Percentiles rank a stretch among this genome's conserved stretches.
Conservation (phyloP, 352 stramenopile genomes). For the Phytophthora foliorum region DNA sequence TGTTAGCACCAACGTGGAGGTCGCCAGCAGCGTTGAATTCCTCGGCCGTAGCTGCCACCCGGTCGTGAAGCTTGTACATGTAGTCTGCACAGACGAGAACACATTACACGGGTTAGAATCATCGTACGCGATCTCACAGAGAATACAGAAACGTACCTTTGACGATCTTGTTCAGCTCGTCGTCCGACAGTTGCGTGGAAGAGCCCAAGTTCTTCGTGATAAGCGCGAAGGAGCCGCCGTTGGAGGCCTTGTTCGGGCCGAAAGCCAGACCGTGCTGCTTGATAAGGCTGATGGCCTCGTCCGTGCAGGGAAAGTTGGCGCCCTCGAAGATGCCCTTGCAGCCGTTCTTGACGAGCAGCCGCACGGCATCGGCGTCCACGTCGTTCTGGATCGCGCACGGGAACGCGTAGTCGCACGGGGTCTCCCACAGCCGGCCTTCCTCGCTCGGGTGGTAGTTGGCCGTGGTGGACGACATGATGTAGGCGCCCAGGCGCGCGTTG, state of each 20-base stretch:
- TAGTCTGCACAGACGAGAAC: slow-evolving; percentile 56
- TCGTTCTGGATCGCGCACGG: slow-evolving; percentile 96
- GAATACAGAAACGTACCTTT: slow-evolving; percentile 52
- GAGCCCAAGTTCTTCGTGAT: slow-evolving; percentile 68
- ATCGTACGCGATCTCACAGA: slow-evolving; percentile 11
- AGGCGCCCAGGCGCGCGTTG: slow-evolving; percentile 82
- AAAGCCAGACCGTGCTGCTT: slow-evolving; percentile 88
- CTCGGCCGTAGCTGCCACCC: slow-evolving; percentile 69
- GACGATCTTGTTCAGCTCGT: slow-evolving; percentile 76
- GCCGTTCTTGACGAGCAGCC: slow-evolving; percentile 88
- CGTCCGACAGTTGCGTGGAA: slow-evolving; percentile 58
- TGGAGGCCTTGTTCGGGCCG: slow-evolving; percentile 88
- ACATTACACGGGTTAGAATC: slow-evolving; percentile 1
- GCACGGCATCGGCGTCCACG: slow-evolving; percentile 82
- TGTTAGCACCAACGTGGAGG: slow-evolving; percentile 94
- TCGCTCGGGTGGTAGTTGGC: slow-evolving; percentile 89
- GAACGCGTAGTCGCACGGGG: slow-evolving; percentile 97
- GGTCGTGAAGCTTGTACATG: slow-evolving; percentile 81
- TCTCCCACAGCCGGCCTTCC: slow-evolving; percentile 88
- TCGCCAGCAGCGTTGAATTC: slow-evolving; percentile 86
- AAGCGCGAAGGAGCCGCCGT: slow-evolving; percentile 81
- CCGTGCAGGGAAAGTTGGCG: slow-evolving; percentile 85
- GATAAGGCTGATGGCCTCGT: slow-evolving; percentile 84
- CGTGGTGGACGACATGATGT: slow-evolving; percentile 91
- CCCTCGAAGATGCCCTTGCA: slow-evolving; percentile 92